Percentiles rank a stretch among this genome's conserved stretches.
Conservation (phyloP, 2,329 filamentous ascomycete genomes). For the Decorospora gaudefroyi region DNA sequence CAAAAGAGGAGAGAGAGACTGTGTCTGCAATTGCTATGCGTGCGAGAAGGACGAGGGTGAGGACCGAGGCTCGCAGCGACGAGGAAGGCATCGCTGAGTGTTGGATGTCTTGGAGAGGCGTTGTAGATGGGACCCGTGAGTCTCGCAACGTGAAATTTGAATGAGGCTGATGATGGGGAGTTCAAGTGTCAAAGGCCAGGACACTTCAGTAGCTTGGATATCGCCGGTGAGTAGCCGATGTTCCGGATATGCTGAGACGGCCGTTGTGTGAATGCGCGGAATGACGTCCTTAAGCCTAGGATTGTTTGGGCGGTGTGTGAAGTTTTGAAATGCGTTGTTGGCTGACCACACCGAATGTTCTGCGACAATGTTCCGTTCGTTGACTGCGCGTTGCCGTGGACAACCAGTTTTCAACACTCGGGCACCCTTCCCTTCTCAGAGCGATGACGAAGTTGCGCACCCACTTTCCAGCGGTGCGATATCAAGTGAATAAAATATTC, state of each 20-base stretch:
- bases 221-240: slow-evolving; percentile 10
- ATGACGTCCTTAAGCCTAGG: slow-evolving; percentile 34
- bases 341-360: slow-evolving; percentile 13
- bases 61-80: slow-evolving; percentile 23
- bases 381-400: slow-evolving; percentile 22
- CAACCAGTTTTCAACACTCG: slow-evolving; percentile 8
- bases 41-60: slow-evolving; percentile 29
- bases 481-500: slow-evolving; percentile 1
- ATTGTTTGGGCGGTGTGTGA: slow-evolving; percentile 24
- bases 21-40: slow-evolving; percentile 35
- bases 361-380: slow-evolving; percentile 14
- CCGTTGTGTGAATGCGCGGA: slow-evolving; percentile 26
- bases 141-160: slow-evolving; percentile 9
- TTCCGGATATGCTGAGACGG: slow-evolving; percentile 33
- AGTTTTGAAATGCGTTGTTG: slow-evolving; percentile 25
- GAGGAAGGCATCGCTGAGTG: slow-evolving; percentile 30
- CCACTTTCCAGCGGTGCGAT: neutral
- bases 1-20: slow-evolving; percentile 53
- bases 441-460: slow-evolving; percentile 2
- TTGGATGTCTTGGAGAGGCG: slow-evolving; percentile 13
- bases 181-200: slow-evolving; percentile 18
- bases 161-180: slow-evolving; percentile 10
- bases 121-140: slow-evolving; percentile 12
- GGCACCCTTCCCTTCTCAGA: neutral
- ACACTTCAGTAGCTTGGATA: slow-evolving; percentile 10